phyloP scores from a whole-genome alignment of 495 filamentous ascomycete species.

The Xylaria bambusicola region DNA sequence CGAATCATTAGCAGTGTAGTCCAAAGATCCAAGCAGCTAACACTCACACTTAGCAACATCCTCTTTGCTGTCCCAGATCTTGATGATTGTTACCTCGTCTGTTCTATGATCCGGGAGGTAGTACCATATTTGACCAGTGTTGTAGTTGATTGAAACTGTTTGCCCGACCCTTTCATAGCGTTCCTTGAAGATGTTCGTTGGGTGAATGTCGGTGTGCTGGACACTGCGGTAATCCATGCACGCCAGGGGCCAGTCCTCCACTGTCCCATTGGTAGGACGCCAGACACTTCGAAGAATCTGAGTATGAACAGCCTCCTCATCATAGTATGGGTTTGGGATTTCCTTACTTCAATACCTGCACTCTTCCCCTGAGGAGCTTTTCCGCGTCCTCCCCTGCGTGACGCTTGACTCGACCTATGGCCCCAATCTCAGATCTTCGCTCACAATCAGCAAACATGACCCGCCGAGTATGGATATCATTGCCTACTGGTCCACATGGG shows the following conservation, averaged over 20 bases:
- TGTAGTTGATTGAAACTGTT: slow-evolving; percentile 19
- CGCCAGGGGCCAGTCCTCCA: slow-evolving; percentile 24
- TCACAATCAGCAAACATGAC: background rate
- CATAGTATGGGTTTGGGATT: background rate
- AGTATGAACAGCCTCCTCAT: background rate
- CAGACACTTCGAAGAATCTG: slow-evolving; percentile 18
- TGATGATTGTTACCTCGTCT: slow-evolving; percentile 19
- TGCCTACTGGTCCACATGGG: slow-evolving; percentile 15
- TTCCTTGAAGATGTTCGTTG: slow-evolving; percentile 15
- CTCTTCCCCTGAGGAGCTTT: background rate
- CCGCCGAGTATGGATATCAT: background rate
- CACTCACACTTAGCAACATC: slow-evolving; percentile 12
- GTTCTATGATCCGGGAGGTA: slow-evolving; percentile 13
- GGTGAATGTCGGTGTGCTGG: slow-evolving; percentile 15
- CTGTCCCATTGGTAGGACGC: slow-evolving; percentile 18
- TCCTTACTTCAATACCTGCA: slow-evolving; percentile 11
- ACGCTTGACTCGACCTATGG: slow-evolving; percentile 9
- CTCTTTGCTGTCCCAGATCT: slow-evolving; percentile 19
- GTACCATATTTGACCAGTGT: slow-evolving; percentile 12
- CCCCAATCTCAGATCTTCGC: background rate
- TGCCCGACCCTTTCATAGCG: slow-evolving; percentile 15
- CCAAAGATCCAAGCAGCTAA: background rate
- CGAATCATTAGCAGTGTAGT: background rate
- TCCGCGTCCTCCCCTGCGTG: background rate
- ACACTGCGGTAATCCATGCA: slow-evolving; percentile 19